Conservation (phyloP, 2,329 filamentous ascomycete genomes). For the Pseudogymnoascus sp. region DNA sequence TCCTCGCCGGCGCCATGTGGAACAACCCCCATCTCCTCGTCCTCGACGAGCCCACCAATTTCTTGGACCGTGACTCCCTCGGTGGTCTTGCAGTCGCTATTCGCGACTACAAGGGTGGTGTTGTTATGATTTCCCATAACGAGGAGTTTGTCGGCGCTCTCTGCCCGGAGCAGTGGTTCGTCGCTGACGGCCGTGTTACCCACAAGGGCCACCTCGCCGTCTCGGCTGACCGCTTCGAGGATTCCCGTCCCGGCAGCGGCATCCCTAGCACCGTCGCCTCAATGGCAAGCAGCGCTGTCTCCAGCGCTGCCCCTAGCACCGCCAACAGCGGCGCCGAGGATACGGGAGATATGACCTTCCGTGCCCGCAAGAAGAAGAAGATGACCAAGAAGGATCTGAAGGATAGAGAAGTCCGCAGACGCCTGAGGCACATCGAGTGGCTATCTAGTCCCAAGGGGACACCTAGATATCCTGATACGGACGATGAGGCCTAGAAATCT, state of each 20-base stretch:
- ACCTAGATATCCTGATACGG: constrained; percentile 23
- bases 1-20: constrained; percentile 94
- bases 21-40: constrained; percentile 97
- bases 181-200: constrained; percentile 77
- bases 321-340: constrained; percentile 81
- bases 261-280: constrained; percentile 51
- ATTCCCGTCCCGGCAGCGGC: constrained; percentile 57
- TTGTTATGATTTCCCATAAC: constrained; percentile 99
- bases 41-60: constrained; percentile 97
- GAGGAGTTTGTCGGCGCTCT: constrained; percentile 96
- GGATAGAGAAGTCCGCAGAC: constrained; percentile 78
- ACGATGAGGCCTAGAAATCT: constrained; percentile 20
- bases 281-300: constrained; percentile 44
- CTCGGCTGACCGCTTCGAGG: constrained; percentile 77
- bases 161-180: constrained; percentile 93
- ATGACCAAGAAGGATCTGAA: constrained; percentile 93
- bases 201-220: constrained; percentile 72
- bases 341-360: constrained; percentile 74
- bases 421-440: constrained; percentile 79
- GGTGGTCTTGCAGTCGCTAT: constrained; percentile 96
- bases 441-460: constrained; percentile 72
- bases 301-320: constrained; percentile 49
- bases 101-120: constrained; percentile 94
- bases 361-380: constrained; percentile 93
- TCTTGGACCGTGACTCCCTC: constrained; percentile 94